phyloP scores from a whole-genome alignment of 1,284 basidiomycete genomes.

The Apiotrichum sp. region DNA sequence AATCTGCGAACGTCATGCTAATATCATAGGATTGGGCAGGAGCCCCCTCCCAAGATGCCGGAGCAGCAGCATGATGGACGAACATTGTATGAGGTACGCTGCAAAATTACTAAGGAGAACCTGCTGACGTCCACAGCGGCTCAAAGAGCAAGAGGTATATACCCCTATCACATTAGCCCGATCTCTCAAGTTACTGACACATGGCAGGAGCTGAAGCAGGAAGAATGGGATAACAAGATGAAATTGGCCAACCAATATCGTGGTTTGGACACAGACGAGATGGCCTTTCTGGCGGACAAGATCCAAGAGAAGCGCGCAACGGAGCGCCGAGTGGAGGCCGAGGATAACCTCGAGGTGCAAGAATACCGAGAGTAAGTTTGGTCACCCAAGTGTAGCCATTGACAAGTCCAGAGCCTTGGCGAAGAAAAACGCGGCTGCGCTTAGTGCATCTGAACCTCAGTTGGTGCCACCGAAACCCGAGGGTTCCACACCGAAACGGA shows the following conservation, averaged over 20 bases:
- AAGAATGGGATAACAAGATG: constrained; percentile 89
- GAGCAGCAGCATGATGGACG: constrained; percentile 65
- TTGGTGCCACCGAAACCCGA: constrained; percentile 5
- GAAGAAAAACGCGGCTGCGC: constrained; percentile 19
- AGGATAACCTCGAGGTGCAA: constrained; percentile 6
- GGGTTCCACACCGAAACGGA: constrained; percentile 10
- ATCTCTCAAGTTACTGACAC: neutral
- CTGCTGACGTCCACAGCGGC: constrained; percentile 5
- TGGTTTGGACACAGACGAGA: constrained; percentile 81
- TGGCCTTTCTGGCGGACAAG: constrained; percentile 77
- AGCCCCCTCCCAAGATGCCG: constrained; percentile 66
- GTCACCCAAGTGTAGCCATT: neutral
- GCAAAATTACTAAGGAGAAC: too few species aligned
- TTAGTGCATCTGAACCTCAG: constrained; percentile 15
- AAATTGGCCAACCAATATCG: constrained; percentile 90
- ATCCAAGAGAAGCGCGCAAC: constrained; percentile 67
- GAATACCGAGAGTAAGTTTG: constrained; percentile 12
- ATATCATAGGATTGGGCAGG: constrained; percentile 65
- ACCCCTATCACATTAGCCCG: constrained; percentile 38
- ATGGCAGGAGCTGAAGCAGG: constrained; percentile 67
- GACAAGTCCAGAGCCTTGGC: constrained; percentile 24
- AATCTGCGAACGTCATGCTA: too few species aligned
- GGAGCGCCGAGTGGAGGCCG: constrained; percentile 58
- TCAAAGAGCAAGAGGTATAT: constrained; percentile 60
- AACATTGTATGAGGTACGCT: constrained; percentile 77